Conservation (phyloP, 495 filamentous ascomycete genomes). For the Xylaria flabelliformis region DNA sequence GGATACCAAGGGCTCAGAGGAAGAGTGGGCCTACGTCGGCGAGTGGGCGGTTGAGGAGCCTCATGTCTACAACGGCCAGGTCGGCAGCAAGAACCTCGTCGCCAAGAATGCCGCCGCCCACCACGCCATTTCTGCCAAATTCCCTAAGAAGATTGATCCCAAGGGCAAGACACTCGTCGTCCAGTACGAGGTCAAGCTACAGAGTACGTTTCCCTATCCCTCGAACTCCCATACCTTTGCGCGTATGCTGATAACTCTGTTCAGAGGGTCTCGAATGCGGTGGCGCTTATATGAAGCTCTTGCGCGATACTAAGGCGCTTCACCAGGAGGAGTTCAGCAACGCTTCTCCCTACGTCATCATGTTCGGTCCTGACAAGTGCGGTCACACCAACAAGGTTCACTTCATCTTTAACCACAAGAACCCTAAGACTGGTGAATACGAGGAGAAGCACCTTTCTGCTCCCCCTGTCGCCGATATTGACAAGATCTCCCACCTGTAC, state of each 20-base stretch:
- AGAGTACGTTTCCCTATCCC: constrained; percentile 68
- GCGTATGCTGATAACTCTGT: constrained; percentile 11
- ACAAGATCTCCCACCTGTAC: constrained; percentile 92
- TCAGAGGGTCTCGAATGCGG: constrained; percentile 95
- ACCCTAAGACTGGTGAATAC: constrained; percentile 99
- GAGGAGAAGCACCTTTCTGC: constrained; percentile 98
- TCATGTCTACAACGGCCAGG: constrained; percentile 87
- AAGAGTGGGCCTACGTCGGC: constrained; percentile 98
- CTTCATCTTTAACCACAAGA: constrained; percentile 99
- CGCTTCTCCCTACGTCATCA: constrained; percentile 95
- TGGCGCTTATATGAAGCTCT: constrained; percentile 99
- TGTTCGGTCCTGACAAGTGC: constrained; percentile 99
- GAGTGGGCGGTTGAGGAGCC: constrained; percentile 98
- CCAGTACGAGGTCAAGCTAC: constrained; percentile 99
- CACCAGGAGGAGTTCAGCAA: constrained; percentile 98
- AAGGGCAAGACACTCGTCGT: constrained; percentile 96
- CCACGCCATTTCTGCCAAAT: constrained; percentile 99
- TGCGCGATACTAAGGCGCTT: constrained; percentile 95
- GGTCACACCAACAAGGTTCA: constrained; percentile 99
- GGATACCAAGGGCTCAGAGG: constrained; percentile 70
- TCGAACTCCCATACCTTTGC: background rate
- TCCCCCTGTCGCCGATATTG: constrained; percentile 82
- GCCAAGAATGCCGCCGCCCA: constrained; percentile 96
- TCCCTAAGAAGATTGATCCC: constrained; percentile 94
- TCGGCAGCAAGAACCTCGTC: constrained; percentile 95